A percentile compares a stretch with the other conserved stretches of the same genome.
Conservation (phyloP, 306 rosid species). For the Corylus heterophylla region DNA sequence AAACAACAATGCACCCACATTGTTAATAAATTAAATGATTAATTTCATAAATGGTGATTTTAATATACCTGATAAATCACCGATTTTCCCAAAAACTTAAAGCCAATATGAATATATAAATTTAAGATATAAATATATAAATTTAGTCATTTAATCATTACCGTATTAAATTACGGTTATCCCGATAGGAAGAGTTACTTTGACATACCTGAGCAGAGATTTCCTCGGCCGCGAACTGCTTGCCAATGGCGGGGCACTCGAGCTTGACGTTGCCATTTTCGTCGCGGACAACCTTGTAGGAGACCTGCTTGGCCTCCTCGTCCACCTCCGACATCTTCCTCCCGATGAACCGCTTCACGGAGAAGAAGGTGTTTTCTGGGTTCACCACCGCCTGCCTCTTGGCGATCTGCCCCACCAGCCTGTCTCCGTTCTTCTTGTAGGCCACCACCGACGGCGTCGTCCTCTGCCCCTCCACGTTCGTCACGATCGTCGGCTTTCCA, state of each 20-base stretch:
- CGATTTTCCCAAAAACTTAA: no score
- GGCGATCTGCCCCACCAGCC: slow-evolving; percentile 87
- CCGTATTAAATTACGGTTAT: no score
- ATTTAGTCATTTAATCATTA: no score
- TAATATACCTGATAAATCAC: no score
- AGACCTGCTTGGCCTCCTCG: slow-evolving; percentile 88
- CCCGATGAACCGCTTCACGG: slow-evolving; percentile 89
- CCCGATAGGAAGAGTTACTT: no score
- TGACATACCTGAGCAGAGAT: slow-evolving; percentile 75
- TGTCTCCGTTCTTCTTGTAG: slow-evolving; percentile 72
- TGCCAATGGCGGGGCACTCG: slow-evolving; percentile 77
- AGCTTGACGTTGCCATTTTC: slow-evolving; percentile 88
- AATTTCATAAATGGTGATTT: no score
- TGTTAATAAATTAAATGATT: no score
- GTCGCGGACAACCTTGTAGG: slow-evolving; percentile 72
- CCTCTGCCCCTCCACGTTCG: slow-evolving; percentile 90
- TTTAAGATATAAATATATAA: no score
- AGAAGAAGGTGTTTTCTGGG: slow-evolving; percentile 86
- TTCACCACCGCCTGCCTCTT: slow-evolving; percentile 91
- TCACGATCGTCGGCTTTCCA: slow-evolving; percentile 76
- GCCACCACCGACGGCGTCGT: slow-evolving; percentile 95
- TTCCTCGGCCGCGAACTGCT: slow-evolving; percentile 82
- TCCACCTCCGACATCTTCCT: slow-evolving; percentile 89
- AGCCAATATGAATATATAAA: no score
- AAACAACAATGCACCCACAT: background rate